Conservation (phyloP, 768 basidiomycete species). For the Lentinula lateritia region DNA sequence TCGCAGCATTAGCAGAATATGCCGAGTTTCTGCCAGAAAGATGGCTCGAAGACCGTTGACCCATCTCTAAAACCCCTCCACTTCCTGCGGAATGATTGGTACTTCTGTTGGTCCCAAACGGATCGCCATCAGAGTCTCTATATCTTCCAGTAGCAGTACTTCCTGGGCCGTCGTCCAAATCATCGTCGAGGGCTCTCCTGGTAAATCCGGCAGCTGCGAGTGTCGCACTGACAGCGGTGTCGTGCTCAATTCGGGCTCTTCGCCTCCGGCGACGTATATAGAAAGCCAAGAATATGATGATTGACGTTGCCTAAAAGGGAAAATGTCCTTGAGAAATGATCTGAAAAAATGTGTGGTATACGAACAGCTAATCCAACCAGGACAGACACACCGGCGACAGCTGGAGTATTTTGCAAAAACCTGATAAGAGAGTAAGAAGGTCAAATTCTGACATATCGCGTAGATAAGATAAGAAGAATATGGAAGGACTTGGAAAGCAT, state of each 20-base stretch:
- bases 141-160: conserved; percentile 10
- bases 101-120: conserved; percentile 7
- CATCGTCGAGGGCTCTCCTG: conserved; percentile 63
- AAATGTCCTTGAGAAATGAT: background rate
- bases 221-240: conserved; percentile 65
- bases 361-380: conserved; percentile 74
- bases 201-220: conserved; percentile 68
- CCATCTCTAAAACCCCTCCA: conserved; percentile 31
- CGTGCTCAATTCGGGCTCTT: conserved; percentile 57
- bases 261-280: conserved; percentile 62
- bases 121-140: conserved; percentile 1
- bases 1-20: conserved; percentile 28
- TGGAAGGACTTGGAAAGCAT: background rate
- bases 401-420: conserved; percentile 86
- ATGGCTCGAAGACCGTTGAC: conserved; percentile 29
- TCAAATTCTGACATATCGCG: background rate
- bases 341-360: background rate
- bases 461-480: background rate
- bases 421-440: conserved; percentile 24
- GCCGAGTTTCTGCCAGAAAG: conserved; percentile 28
- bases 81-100: background rate
- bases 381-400: conserved; percentile 88
- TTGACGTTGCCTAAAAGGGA: conserved; percentile 34
- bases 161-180: conserved; percentile 39
- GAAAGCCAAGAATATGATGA: conserved; percentile 65